These are phyloP conservation scores for Arabis hirsuta DNA, from an alignment of 345 rosid species.

Conservation along the genomic window DNA sequence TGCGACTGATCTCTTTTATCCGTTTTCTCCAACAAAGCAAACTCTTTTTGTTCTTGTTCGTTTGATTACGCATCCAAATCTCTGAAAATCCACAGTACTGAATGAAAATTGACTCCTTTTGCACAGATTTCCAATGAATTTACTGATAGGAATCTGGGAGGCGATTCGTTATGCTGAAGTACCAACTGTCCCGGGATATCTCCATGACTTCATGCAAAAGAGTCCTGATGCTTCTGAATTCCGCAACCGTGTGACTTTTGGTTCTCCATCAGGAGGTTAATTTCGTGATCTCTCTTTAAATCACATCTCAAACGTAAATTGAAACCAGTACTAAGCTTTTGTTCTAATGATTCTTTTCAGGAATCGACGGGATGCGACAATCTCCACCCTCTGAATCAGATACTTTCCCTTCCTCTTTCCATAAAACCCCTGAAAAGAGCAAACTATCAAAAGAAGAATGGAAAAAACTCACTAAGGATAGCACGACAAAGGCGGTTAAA, in stretches of 20 bases:
- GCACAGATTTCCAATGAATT: constrained; percentile 60
- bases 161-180: constrained; percentile 52
- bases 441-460: constrained; percentile 63
- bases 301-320: constrained; percentile 16
- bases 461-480: constrained; percentile 61
- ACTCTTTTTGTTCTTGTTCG: not conserved
- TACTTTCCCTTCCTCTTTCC: constrained; percentile 65
- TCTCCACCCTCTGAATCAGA: constrained; percentile 51
- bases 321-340: constrained; percentile 22
- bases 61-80: not conserved
- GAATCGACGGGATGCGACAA: constrained; percentile 41
- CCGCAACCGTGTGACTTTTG: constrained; percentile 16
- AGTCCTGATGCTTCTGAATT: constrained; percentile 45
- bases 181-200: constrained; percentile 47
- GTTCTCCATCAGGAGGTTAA: constrained; percentile 39
- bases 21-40: not conserved
- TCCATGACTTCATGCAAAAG: constrained; percentile 46
- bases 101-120: constrained; percentile 38
- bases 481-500: constrained; percentile 67
- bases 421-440: constrained; percentile 70
- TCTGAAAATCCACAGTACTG: constrained; percentile 10
- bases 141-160: constrained; percentile 40
- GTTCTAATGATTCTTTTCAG: constrained; percentile 44
- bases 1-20: not conserved
- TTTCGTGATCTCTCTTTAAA: constrained; percentile 13